These are phyloP conservation scores for Elaeagnus macrophylla DNA, from an alignment of 306 rosid genomes.

Conservation along the genomic window DNA sequence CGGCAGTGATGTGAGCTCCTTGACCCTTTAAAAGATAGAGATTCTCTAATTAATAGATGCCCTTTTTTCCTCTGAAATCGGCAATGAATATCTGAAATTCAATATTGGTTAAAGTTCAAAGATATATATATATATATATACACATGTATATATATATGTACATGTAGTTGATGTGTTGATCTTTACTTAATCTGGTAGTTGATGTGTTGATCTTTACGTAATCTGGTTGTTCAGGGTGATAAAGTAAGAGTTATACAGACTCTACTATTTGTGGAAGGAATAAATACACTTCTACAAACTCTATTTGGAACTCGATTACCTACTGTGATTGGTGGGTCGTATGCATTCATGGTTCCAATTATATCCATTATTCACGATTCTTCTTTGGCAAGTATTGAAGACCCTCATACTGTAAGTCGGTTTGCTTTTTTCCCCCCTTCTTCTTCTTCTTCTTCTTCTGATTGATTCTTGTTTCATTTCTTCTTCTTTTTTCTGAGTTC, in stretches of 20 bases:
- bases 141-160: too few relatives aligned
- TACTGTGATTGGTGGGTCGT: conserved; percentile 96
- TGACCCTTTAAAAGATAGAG: neutral
- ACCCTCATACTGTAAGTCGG: conserved; percentile 59
- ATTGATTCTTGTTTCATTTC: too few relatives aligned
- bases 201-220: conserved; percentile 7
- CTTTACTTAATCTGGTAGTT: too few relatives aligned
- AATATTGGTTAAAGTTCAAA: too few relatives aligned
- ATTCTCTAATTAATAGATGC: neutral
- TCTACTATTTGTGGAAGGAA: conserved; percentile 83
- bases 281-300: conserved; percentile 90
- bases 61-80: neutral
- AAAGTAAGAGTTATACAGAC: conserved; percentile 96
- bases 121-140: too few relatives aligned
- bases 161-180: too few relatives aligned
- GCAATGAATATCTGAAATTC: too few relatives aligned
- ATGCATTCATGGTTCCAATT: conserved; percentile 93
- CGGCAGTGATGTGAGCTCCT: conserved; percentile 67
- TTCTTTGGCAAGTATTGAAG: conserved; percentile 45
- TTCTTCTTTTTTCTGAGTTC: too few relatives aligned
- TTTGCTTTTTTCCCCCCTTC: conserved; percentile 2
- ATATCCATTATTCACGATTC: conserved; percentile 87
- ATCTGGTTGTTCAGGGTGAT: conserved; percentile 55
- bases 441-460: neutral
- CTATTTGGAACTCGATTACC: conserved; percentile 95